phyloP scores from a whole-genome alignment of 225 moss, liverwort and hornwort genomes.

The Bryoerythrophyllum caledonicum region DNA sequence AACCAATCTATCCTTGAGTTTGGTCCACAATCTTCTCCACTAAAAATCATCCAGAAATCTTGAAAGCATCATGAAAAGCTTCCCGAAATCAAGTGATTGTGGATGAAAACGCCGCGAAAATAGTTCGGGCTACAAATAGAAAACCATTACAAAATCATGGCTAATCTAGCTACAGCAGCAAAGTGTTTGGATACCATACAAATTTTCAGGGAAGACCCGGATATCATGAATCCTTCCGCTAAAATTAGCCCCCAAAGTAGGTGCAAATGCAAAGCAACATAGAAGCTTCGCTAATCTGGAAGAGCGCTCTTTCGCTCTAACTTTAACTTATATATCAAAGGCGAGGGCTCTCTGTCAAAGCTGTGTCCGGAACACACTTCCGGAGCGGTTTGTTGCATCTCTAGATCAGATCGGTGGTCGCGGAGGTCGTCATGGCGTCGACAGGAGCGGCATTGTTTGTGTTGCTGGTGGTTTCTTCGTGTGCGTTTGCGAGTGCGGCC shows the following conservation, averaged over 20 bases:
- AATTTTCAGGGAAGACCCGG: neutral
- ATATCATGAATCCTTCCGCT: neutral
- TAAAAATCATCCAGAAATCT: too few species aligned
- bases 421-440: slow-evolving; percentile 3
- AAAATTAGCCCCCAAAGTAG: neutral
- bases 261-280: too few species aligned
- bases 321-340: neutral
- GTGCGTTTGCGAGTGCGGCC: neutral
- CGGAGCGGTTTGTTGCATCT: too few species aligned
- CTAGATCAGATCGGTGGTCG: too few species aligned
- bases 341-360: neutral
- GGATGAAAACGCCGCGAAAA: neutral
- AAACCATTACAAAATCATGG: neutral
- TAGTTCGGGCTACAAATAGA: neutral
- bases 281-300: too few species aligned
- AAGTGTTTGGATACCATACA: neutral
- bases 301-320: too few species aligned
- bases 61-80: too few species aligned
- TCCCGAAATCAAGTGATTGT: too few species aligned
- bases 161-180: neutral
- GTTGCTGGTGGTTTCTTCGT: neutral
- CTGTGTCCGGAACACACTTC: neutral
- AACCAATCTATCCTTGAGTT: too few species aligned
- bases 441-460: neutral
- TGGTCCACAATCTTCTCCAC: too few species aligned